phyloP scores from a whole-genome alignment of 768 basidiomycete species.

The Galerina sulciceps region DNA sequence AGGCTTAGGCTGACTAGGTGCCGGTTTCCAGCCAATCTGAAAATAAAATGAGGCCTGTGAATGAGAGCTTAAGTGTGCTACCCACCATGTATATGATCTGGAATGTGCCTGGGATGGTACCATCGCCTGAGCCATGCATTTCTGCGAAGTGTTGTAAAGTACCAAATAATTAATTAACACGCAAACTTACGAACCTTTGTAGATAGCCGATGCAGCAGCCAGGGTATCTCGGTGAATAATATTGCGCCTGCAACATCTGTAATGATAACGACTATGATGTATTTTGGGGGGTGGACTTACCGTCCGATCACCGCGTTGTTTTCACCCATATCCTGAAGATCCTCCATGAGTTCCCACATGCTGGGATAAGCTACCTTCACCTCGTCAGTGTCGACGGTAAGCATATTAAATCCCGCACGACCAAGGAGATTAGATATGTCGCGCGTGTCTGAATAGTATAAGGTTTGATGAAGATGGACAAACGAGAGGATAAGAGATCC shows the following conservation, averaged over 20 bases:
- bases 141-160: slow-evolving; percentile 45
- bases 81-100: slow-evolving; percentile 92
- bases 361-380: slow-evolving; percentile 88
- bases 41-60: slow-evolving; percentile 3
- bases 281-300: slow-evolving; percentile 34
- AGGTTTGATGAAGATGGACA: not conserved
- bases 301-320: slow-evolving; percentile 88
- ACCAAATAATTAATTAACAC: not conserved
- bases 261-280: not conserved
- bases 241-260: slow-evolving; percentile 50
- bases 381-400: slow-evolving; percentile 97
- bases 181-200: slow-evolving; percentile 64
- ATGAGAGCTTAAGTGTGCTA: slow-evolving; percentile 1
- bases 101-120: slow-evolving; percentile 91
- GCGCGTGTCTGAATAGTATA: slow-evolving; percentile 67
- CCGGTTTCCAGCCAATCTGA: slow-evolving; percentile 53
- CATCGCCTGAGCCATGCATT: slow-evolving; percentile 83
- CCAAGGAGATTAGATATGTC: slow-evolving; percentile 92
- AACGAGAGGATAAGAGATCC: not conserved
- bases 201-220: slow-evolving; percentile 90
- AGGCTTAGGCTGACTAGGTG: slow-evolving; percentile 45
- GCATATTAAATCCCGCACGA: slow-evolving; percentile 90
- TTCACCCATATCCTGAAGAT: slow-evolving; percentile 97
- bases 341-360: slow-evolving; percentile 95
- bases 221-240: slow-evolving; percentile 84